A percentile compares a stretch with the other conserved stretches of the same genome.
These are phyloP conservation scores for Claviceps arundinis DNA, from an alignment of 2,329 filamentous ascomycete species.

Conservation along the genomic window DNA sequence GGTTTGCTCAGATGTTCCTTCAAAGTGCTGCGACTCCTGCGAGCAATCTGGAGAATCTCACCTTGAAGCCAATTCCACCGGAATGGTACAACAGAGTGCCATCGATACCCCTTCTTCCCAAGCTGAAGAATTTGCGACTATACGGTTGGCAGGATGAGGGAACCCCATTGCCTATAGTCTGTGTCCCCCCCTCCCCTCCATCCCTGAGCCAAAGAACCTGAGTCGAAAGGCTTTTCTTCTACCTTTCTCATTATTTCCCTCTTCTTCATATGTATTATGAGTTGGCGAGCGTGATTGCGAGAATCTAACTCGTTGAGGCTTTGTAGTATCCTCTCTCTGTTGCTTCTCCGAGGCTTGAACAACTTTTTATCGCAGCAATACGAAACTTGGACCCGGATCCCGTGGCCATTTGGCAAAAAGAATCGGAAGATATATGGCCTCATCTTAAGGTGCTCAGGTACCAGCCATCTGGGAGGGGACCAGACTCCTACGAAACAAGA, in stretches of 20 bases:
- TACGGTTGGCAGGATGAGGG: slow-evolving; percentile 7
- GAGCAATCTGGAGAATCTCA: slow-evolving; percentile 9
- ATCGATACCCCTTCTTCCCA: slow-evolving; percentile 13
- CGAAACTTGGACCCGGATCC: no score
- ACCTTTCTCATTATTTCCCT: no score
- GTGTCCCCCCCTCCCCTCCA: not conserved
- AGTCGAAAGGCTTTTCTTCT: no score
- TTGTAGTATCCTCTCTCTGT: slow-evolving; percentile 11
- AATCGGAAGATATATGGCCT: slow-evolving; percentile 6
- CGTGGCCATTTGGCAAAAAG: slow-evolving; percentile 3
- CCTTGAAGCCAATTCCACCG: slow-evolving; percentile 11
- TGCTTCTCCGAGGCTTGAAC: slow-evolving; percentile 6
- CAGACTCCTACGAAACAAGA: no score
- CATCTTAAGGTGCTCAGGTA: slow-evolving; percentile 10
- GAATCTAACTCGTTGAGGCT: not conserved
- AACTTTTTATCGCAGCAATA: no score
- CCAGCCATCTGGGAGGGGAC: not conserved
- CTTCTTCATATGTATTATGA: no score
- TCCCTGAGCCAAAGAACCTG: no score
- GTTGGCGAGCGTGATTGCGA: no score
- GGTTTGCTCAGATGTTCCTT: slow-evolving; percentile 7
- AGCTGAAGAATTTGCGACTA: slow-evolving; percentile 16
- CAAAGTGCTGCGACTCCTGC: slow-evolving; percentile 4
- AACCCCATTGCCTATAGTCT: slow-evolving; percentile 2
- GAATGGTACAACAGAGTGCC: slow-evolving; percentile 7